Evolutionary conservation across 495 filamentous ascomycete genomes (phyloP).

Genomic region (Penicillium steckii): DNA sequence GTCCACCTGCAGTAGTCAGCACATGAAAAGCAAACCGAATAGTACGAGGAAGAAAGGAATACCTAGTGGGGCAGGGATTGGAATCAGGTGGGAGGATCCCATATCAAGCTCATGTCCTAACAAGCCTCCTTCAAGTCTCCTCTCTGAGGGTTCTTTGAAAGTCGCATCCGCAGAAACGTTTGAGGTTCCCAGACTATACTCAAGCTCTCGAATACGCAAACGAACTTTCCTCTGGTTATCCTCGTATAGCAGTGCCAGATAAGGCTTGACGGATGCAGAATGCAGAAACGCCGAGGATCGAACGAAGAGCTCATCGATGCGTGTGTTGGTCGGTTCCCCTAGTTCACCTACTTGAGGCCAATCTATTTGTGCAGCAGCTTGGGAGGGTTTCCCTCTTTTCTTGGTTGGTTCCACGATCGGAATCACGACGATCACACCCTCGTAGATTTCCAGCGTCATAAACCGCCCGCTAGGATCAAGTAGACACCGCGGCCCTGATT

Average conservation of each 20-base stretch:
- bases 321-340: slow-evolving; percentile 65
- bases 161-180: slow-evolving; percentile 49
- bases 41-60: slow-evolving; percentile 1
- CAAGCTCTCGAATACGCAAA: slow-evolving; percentile 58
- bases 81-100: slow-evolving; percentile 80
- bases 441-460: slow-evolving; percentile 84
- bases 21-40: background rate
- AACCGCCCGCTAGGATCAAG: slow-evolving; percentile 81
- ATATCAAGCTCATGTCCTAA: slow-evolving; percentile 63
- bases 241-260: slow-evolving; percentile 81
- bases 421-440: slow-evolving; percentile 78
- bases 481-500: slow-evolving; percentile 71
- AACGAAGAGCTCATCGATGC: slow-evolving; percentile 86
- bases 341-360: slow-evolving; percentile 54
- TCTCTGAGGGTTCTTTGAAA: slow-evolving; percentile 47
- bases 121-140: slow-evolving; percentile 25
- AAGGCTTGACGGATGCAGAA: slow-evolving; percentile 66
- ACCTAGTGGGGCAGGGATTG: slow-evolving; percentile 65
- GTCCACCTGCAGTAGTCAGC: slow-evolving; percentile 50
- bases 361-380: slow-evolving; percentile 27
- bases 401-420: slow-evolving; percentile 65
- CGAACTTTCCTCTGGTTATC: slow-evolving; percentile 62
- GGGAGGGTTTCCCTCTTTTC: slow-evolving; percentile 37
- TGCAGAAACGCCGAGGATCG: slow-evolving; percentile 79
- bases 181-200: slow-evolving; percentile 45